Evolutionary conservation across 371 early-diverging fungal genomes (phyloP), one percentile per base, ranked within the genome.

Genomic region (Homolaphlyctis polyrhiza): DNA sequence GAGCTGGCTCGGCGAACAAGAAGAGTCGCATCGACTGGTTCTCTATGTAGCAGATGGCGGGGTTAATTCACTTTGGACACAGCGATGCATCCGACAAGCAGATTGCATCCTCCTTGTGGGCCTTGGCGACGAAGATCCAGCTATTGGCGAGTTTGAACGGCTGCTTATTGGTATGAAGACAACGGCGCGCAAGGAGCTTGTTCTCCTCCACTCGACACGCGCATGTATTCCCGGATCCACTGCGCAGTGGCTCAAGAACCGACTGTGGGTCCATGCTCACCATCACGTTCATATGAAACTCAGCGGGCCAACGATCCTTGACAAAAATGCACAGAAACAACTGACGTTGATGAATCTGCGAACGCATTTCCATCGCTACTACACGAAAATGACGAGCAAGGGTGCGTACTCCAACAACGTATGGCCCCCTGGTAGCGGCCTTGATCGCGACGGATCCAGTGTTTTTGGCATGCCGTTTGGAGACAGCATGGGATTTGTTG

Each of bases 181-280:
- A 2, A 96, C 98, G 0, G 98, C 97, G 23, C 86, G 97, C 59
- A 98, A 95, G 68, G 96, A 96, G 70, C 79, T 98, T 18, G 75
- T 97, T 1, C 76, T 98, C 13, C 73, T 98, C 27, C 97, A 97
- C 74, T 76, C 85, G 16, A 84, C 88, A 62, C 84, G 93, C 51
- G 71, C 76, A 39, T 90, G 92, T 64, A 69, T 80, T 1, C 85
- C 91, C 0, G 96, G 97, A 2, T 81, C 86, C 23, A 95, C 98
- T 2, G 90, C 89, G 50, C 80, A 79, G 35, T 98, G 97, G 97
- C 78, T 98, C 32, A 92, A 93, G 80, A 87, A 85, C 63, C 85
- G 98, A 49, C 73, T 88, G 13, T 97, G 97, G 97, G 89, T 97
- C 33, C 95, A 95, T 66, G 91, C 92, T 0, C 95, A 98, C 73